Base-by-base conservation (phyloP, 768 basidiomycete genomes). In the Sporobolomyces roseus region DNA sequence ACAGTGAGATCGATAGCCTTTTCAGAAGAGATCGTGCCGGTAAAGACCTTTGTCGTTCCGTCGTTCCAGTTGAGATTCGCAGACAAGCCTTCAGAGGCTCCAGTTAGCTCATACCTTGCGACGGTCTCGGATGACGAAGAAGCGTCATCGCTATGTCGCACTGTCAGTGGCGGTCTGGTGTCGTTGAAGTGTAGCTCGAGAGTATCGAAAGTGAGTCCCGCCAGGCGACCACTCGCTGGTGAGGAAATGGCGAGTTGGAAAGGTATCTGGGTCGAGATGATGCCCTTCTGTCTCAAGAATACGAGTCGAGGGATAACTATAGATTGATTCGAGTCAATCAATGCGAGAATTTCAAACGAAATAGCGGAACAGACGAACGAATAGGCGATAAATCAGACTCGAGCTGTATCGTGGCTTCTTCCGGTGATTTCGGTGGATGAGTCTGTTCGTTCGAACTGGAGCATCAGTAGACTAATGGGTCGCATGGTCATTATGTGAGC, bases 171-270 rank as follows among this genome's bases (percentile, higher is more conserved):
- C 2, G 79, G 69, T 74, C 80, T 68, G 25, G 79, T 80, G 54
- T 81, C 80, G 8, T 84, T 83, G 74, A 92, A 87, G 48, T 84
- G 78, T 9, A 96, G 80, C 2, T 80, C 77, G 17, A 93, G 75
- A 2, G 83, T 82, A 0, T 83, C 77, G 74, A 96, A 85, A 0
- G 87, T 83, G 21, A 94, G 79, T 0, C 80, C 80, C 7, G 84
- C 81, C 25, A 90, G 80, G 0, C 81, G 77, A 17, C 84, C 80
- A 5, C 79, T 74, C 0, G 78, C 74, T 0, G 86, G 85, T 0
- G 88, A 84, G 3, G 81, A 78, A 35, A 96, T 76, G 12, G 82
- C 80, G 12, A 96, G 74, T 77, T 97, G 93, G 78, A 91, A 96
- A 0, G 89, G 84, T 0, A 84, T 84, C 4, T 80, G 77, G 68